Conservation (phyloP, 805 yeast species). For the Sungouiella thailandica region DNA sequence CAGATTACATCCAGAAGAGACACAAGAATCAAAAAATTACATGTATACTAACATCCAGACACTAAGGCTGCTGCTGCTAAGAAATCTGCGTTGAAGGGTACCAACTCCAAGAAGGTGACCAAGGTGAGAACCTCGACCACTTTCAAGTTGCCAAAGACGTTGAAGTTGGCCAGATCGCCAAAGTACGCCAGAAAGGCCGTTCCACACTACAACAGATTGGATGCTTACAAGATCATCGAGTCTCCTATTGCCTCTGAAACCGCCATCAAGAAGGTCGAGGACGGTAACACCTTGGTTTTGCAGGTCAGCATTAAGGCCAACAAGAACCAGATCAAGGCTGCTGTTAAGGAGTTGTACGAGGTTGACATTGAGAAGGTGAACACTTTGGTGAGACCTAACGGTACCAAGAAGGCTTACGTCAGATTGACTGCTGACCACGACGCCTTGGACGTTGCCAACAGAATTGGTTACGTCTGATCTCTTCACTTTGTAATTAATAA, state of each 20-base stretch:
- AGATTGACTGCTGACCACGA: conserved; percentile 98
- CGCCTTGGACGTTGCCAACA: conserved; percentile 99
- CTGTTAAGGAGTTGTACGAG: conserved; percentile 96
- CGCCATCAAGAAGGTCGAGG: conserved; percentile 99
- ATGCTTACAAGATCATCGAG: conserved; percentile 90
- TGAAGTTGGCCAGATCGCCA: conserved; percentile 90
- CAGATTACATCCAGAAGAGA: not conserved
- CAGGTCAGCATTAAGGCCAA: conserved; percentile 95
- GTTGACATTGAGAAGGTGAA: conserved; percentile 92
- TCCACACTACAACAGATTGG: conserved; percentile 96
- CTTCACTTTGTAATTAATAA: conserved; percentile 14
- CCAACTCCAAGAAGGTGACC: conserved; percentile 81
- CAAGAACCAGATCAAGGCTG: conserved; percentile 98
- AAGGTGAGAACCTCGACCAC: conserved; percentile 94
- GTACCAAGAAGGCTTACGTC: conserved; percentile 99
- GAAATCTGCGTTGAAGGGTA: conserved; percentile 98
- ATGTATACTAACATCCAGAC: conserved; percentile 27
- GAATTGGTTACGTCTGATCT: conserved; percentile 94
- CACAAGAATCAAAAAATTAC: not conserved
- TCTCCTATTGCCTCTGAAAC: conserved; percentile 97
- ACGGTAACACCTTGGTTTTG: conserved; percentile 98
- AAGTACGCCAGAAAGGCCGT: conserved; percentile 93
- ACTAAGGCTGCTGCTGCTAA: conserved; percentile 95
- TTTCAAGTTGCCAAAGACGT: conserved; percentile 97
- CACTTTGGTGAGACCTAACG: conserved; percentile 98